Evolutionary conservation across 106 monocot genomes (phyloP), one percentile per base, ranked within the genome.

Genomic region (Dendrobium nobile): DNA sequence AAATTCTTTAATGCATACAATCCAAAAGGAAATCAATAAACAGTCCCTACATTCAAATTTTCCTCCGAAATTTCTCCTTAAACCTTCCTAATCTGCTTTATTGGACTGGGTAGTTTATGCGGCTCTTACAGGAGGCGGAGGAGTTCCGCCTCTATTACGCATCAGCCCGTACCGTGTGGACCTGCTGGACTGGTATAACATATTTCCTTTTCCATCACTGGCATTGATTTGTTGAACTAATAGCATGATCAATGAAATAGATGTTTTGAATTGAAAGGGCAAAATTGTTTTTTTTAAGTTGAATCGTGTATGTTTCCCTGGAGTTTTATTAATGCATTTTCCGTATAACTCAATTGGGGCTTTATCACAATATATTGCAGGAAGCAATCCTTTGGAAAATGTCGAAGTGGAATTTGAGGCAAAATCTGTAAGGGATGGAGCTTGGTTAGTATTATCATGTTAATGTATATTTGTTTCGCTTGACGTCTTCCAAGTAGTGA

Each of bases 401-500:
- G 67, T 47, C 55, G 85, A 88, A 54, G 81, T 92, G 79, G 95
- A 95, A 45, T 95, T 95, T 86, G 95, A 95, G 92, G 95, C 92
- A 74, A 99, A 90, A 81, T 99, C 98, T 65, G 89, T 89, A 77
- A 89, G 93, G 75, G 98, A 99, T 85, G 93, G 95, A 33, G 99
- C 99, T 80, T 99, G 99, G 99, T 99, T 80, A 83, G 67, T 67
- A 72, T 75, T 16, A 40, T 67, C 42, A 11, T 24, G 43, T 72
- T 80, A 28, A 26, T 59, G 13, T 58, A 13, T 20, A 41, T 20
- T 31, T 59, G 5, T 26, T 37, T 43, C 19, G 7, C 31, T 37
- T 37, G 37, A 8, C 0, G 37, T 26, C 26, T 26, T 10, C 27
- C 9, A 9, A 67, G 67, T 10, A 28, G 67, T 27, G 26, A 67